Base-by-base conservation (phyloP, 805 yeast species). In the Metschnikowia chrysomelidarum region DNA sequence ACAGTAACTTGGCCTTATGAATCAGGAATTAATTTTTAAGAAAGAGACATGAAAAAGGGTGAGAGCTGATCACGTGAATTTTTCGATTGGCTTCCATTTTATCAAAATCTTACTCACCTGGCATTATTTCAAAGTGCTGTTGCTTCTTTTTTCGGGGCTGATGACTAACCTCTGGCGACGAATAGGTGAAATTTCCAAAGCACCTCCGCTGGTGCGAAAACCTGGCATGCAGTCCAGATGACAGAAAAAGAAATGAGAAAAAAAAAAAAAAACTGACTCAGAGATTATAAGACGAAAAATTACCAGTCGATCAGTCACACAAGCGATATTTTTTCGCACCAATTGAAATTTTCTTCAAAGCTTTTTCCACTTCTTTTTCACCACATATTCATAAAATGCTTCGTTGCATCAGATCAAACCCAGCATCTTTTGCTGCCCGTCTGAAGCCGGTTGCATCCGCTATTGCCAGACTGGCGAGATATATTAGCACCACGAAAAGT, bases 401-500 rank as follows among this genome's bases (percentile, higher is more conserved):
- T 29, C 43, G 47, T 28, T 37, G 44, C 30, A 36, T 44, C 30
- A 42, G 43, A 27, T 18, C 44, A 14, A 43, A 41, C 14, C 39
- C 46, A 5, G 29, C 44, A 13, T 29, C 41, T 10, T 27, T 41
- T 17, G 36, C 43, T 19, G 38, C 41, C 22, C 28, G 44, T 31
- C 34, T 36, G 37, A 24, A 34, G 22, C 37, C 47, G 13, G 31
- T 36, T 20, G 34, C 38, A 24, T 25, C 30, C 27, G 17, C 31
- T 17, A 22, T 35, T 19, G 44, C 43, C 26, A 39, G 39, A 33
- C 56, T 48, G 30, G 37, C 44, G 31, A 57, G 69, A 52, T 38
- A 43, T 30, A 50, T 64, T 39, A 47, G 62, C 36, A 64, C 60
- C 22, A 53, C 64, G 18, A 54, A 54, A 26, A 43, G 50, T 16